phyloP scores from a whole-genome alignment of 495 filamentous ascomycete genomes.

The Lophiotrema nucula region DNA sequence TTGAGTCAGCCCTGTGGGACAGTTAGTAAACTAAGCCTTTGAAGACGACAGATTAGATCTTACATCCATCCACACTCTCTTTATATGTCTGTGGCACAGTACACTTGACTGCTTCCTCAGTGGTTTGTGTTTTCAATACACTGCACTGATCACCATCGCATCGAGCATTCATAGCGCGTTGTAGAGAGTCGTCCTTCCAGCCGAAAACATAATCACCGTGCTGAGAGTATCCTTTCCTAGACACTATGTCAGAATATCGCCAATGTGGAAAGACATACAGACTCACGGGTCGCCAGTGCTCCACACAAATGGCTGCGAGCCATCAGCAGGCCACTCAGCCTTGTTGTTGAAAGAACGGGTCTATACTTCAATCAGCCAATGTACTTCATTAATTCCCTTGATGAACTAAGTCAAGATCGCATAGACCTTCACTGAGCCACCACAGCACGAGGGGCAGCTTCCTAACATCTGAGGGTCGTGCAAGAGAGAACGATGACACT shows the following conservation, averaged over 20 bases:
- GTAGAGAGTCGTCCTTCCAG: slow-evolving; percentile 32
- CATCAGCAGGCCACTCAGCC: slow-evolving; percentile 43
- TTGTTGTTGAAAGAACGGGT: slow-evolving; percentile 41
- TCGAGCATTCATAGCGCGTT: slow-evolving; percentile 44
- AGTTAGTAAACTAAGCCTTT: neutral
- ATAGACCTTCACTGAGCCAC: neutral
- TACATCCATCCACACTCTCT: slow-evolving; percentile 52
- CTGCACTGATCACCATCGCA: slow-evolving; percentile 48
- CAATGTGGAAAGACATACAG: neutral
- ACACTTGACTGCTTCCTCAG: slow-evolving; percentile 48
- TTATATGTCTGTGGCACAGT: slow-evolving; percentile 44
- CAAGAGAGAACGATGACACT: slow-evolving; percentile 1
- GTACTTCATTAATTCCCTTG: neutral
- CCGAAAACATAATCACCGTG: slow-evolving; percentile 49
- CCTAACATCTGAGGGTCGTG: too few relatives aligned
- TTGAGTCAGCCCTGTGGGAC: slow-evolving; percentile 2
- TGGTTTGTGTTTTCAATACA: slow-evolving; percentile 47
- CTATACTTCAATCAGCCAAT: slow-evolving; percentile 4
- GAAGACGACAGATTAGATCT: slow-evolving; percentile 27
- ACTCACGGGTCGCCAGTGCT: slow-evolving; percentile 47
- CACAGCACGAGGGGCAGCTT: neutral
- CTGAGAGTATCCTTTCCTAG: slow-evolving; percentile 31
- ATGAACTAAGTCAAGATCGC: neutral
- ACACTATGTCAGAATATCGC: neutral
- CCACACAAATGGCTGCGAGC: slow-evolving; percentile 46